Base-by-base conservation (phyloP, 352 stramenopile genomes). In the Pythium rhizo-oryzae region DNA sequence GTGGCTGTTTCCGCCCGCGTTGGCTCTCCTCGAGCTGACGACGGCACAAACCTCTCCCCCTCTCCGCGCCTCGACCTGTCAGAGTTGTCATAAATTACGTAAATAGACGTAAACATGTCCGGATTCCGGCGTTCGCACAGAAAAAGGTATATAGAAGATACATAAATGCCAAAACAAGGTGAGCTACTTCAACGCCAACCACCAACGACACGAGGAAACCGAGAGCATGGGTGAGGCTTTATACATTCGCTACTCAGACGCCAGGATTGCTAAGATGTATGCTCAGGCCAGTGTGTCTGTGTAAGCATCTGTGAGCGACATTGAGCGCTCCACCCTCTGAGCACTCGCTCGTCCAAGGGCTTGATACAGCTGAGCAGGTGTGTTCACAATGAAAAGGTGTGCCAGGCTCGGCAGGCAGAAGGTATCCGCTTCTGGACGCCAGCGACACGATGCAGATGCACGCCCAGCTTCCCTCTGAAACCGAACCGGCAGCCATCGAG, bases 11-110 rank as follows among this genome's bases (percentile, higher is more conserved):
- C 30, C 43, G 33, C 1, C 0, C 15, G 19, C 44, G 7, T 33
- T 5, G 43, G 43, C 43, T 49, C 43, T 19, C 43, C 8, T 49
- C 44, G 43, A 46, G 16, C 19, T 35, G 49, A 65, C 58, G 53
- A 65, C 46, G 44, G 19, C 16, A 49, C 30, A 61, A 61, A 33
- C 15, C 19, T 28, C 44, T 54, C 39, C 39, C 56, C 13, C 21
- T 59, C 30, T 39, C 57, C 35, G 44, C 12, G 39, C 28, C 24
- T 52, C 55, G 44, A 58, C 11, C 59, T 35, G 25, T 50, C 18
- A 65, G 4, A n/a, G 44, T 65, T 57, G 1, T 11, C 50, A 9
- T 30, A 52, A 70, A 71, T 52, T 71, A 65, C 65, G 28, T 54
- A 56, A 65, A 28, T 60, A 60, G 43, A 64, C 64, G 15, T 0